Base-by-base conservation (phyloP, 2,329 filamentous ascomycete genomes). In the Fusarium chlamydosporum region DNA sequence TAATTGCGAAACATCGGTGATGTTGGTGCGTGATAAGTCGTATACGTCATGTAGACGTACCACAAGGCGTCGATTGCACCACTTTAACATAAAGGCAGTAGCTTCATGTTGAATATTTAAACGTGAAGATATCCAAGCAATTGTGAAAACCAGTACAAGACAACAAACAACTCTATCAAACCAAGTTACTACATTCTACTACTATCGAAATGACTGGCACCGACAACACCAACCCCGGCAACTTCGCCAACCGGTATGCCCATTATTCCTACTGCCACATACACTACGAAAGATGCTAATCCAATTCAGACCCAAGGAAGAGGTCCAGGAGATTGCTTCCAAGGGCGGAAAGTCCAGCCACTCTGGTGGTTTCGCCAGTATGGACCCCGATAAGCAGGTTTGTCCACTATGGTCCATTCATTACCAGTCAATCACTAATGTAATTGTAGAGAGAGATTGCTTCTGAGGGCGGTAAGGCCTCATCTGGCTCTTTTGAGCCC, bases 381-480 rank as follows among this genome's bases (percentile, higher is more conserved):
- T 82, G 79, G 79, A 82, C 31, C 55, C 80, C 16, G 78, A 81
- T 16, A 81, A 78, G 71, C 78, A 79, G 76, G 79, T 80, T 54
- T 6, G 79, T 77, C 67, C 75, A 67, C 50, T 71, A 38, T 15
- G 78, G 65, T 48, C 18, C 78, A 67, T 58, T 29, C 23, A 42
- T 27, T 4, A 6, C 4, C 4, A 26, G 6, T 15, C 6, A 8
- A 1, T 4, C 7, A 18, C 29, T 68, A 10, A 70, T 33, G 16
- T 8, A 4, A 18, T 0, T 2, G 0, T 5, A 63, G 85, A 78
- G 79, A 20, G 81, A 87, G 2, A 87, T 88, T 61, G 85, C 86
- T 3, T 88, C 85, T 12, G 79, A 81, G 74, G 86, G 86, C 11
- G 86, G 85, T 6, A 78, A 86, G 52, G 82, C 83, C 1, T 87